Evolutionary conservation across 768 basidiomycete genomes (phyloP).

Genomic region (Xerocomellus chrysenteron): DNA sequence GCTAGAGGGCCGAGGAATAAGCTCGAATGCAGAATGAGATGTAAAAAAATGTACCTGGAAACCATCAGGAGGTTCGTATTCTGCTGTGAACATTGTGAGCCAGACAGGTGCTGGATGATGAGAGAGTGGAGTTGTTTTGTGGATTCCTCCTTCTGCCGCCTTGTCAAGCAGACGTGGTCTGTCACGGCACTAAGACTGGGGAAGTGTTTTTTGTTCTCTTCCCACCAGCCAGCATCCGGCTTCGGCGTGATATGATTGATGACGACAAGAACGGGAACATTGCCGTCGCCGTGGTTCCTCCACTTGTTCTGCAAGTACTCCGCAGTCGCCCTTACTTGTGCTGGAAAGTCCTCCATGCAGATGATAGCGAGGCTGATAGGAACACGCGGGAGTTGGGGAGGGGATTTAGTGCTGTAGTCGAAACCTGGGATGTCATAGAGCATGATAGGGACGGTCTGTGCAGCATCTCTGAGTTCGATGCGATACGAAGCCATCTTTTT

Average conservation of each 20-base stretch:
- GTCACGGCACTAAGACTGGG: conserved; percentile 10
- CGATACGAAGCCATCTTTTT: conserved; percentile 13
- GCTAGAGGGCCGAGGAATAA: background rate
- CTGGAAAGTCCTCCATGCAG: conserved; percentile 21
- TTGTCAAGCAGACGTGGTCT: conserved; percentile 21
- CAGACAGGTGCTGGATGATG: conserved; percentile 16
- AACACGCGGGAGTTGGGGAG: conserved; percentile 19
- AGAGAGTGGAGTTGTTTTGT: conserved; percentile 17
- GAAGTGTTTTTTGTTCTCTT: conserved; percentile 22
- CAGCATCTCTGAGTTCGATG: conserved; percentile 12
- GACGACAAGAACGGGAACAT: conserved; percentile 21
- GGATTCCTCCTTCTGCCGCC: conserved; percentile 17
- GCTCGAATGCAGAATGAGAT: background rate
- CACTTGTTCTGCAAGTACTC: conserved; percentile 18
- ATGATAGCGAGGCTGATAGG: conserved; percentile 23
- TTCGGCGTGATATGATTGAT: conserved; percentile 20
- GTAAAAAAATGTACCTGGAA: background rate
- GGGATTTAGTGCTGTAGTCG: conserved; percentile 18
- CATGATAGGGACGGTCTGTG: conserved; percentile 11
- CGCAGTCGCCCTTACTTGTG: conserved; percentile 21
- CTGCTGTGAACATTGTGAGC: background rate
- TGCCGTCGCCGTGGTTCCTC: conserved; percentile 14
- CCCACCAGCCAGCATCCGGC: conserved; percentile 23
- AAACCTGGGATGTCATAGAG: conserved; percentile 27
- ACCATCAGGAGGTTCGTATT: background rate